Conservation (phyloP, 192 early-diverging fungal genomes). For the Hyaloraphidium curvatum region DNA sequence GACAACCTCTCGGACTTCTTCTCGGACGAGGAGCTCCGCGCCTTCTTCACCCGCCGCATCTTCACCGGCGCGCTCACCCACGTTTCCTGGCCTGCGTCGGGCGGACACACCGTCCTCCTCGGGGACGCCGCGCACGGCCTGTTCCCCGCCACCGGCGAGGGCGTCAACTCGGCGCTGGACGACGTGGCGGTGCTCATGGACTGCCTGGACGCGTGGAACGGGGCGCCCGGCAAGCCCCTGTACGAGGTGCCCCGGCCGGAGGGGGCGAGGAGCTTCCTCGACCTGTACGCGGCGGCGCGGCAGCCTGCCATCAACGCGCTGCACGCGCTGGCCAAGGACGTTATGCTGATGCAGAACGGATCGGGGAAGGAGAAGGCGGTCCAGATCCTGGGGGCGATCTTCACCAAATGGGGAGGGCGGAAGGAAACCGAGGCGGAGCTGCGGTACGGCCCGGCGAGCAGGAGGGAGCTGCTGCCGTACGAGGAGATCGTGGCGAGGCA, state of each 20-base stretch:
- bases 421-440: background rate
- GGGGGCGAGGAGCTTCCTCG: too few relatives aligned
- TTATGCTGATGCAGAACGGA: background rate
- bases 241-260: too few relatives aligned
- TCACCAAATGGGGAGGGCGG: background rate
- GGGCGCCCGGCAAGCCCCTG: background rate
- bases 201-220: background rate
- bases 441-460: background rate
- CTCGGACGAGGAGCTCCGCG: background rate
- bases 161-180: background rate
- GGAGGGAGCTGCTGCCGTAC: background rate
- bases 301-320: background rate
- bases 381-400: background rate
- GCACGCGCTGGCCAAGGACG: background rate
- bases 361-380: background rate
- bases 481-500: background rate
- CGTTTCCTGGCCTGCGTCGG: background rate
- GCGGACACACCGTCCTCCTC: background rate
- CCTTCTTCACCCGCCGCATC: background rate
- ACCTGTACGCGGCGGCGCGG: background rate
- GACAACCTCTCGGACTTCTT: background rate
- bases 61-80: background rate
- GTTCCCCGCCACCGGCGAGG: constrained; percentile 1
- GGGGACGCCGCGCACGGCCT: constrained; percentile 1
- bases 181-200: background rate